Evolutionary conservation across 257 asterid genomes (phyloP).

Genomic region (Anisodus tanguticus): DNA sequence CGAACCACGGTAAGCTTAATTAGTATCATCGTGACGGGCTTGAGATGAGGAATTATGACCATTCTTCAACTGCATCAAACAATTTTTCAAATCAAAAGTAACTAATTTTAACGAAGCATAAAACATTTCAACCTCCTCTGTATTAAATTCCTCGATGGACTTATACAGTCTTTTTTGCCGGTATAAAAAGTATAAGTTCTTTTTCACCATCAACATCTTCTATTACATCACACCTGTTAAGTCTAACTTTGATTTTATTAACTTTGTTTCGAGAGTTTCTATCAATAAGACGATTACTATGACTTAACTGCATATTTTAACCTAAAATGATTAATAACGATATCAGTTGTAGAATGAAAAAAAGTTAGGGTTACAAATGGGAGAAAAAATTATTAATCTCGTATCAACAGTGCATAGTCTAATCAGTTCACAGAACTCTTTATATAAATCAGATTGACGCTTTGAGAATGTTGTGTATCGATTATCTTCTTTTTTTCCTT

Average conservation of each 20-base stretch:
- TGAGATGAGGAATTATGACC: not conserved
- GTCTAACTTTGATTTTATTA: too few relatives aligned
- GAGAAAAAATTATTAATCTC: slow-evolving; percentile 42
- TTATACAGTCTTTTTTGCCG: too few relatives aligned
- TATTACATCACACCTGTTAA: too few relatives aligned
- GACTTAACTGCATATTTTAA: too few relatives aligned
- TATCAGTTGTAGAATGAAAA: slow-evolving; percentile 47
- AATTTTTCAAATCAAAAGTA: not conserved
- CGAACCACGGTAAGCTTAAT: too few relatives aligned
- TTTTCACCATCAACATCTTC: too few relatives aligned
- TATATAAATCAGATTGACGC: slow-evolving; percentile 39
- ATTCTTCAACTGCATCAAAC: not conserved
- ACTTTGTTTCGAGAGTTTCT: too few relatives aligned
- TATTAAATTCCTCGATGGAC: not conserved
- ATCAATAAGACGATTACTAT: too few relatives aligned
- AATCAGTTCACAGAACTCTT: slow-evolving; percentile 44
- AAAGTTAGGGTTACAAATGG: slow-evolving; percentile 48
- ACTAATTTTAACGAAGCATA: not conserved
- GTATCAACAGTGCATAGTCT: slow-evolving; percentile 39
- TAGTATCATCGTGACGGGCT: not conserved
- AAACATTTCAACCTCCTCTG: not conserved
- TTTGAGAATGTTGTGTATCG: slow-evolving; percentile 47
- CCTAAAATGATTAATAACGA: not conserved
- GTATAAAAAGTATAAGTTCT: not conserved
- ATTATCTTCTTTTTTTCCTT: slow-evolving; percentile 35